Percentiles rank a stretch among this genome's conserved stretches.
Conservation (phyloP, 2,329 filamentous ascomycete genomes). For the Ceratocystis papillata region DNA sequence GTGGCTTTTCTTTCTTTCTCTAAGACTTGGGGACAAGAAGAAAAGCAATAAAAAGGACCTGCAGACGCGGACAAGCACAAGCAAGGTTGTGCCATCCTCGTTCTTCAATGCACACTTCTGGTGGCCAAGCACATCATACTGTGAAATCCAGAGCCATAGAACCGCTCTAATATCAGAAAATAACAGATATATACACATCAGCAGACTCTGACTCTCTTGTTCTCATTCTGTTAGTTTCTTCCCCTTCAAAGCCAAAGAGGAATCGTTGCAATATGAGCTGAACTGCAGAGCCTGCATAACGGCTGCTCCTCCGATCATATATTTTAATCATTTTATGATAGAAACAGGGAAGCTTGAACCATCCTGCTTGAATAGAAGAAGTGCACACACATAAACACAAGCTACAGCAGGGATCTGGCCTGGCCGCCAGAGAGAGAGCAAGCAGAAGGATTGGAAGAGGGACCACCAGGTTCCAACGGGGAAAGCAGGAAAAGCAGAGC, state of each 20-base stretch:
- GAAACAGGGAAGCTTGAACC: slow-evolving; percentile 2
- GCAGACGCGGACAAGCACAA: background rate
- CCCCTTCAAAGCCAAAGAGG: background rate
- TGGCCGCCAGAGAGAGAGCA: background rate
- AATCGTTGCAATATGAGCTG: slow-evolving; percentile 7
- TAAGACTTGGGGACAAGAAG: background rate
- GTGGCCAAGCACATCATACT: too few relatives aligned
- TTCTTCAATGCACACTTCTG: too few relatives aligned
- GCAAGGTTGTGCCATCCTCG: too few relatives aligned
- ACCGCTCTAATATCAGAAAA: background rate
- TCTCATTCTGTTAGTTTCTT: background rate
- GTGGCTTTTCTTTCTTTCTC: background rate
- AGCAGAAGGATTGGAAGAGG: background rate
- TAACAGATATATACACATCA: background rate
- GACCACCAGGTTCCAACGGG: background rate
- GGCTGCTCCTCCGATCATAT: slow-evolving; percentile 2
- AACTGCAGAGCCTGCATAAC: slow-evolving; percentile 7
- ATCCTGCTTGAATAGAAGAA: background rate
- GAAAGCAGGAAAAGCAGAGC: background rate
- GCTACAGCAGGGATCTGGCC: background rate
- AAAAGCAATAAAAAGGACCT: background rate
- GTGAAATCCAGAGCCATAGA: too few relatives aligned
- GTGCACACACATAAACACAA: background rate
- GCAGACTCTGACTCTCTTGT: background rate
- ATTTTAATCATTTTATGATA: slow-evolving; percentile 14